phyloP scores from a whole-genome alignment of 2,329 filamentous ascomycete genomes.

The Stachybotrys chartarum region DNA sequence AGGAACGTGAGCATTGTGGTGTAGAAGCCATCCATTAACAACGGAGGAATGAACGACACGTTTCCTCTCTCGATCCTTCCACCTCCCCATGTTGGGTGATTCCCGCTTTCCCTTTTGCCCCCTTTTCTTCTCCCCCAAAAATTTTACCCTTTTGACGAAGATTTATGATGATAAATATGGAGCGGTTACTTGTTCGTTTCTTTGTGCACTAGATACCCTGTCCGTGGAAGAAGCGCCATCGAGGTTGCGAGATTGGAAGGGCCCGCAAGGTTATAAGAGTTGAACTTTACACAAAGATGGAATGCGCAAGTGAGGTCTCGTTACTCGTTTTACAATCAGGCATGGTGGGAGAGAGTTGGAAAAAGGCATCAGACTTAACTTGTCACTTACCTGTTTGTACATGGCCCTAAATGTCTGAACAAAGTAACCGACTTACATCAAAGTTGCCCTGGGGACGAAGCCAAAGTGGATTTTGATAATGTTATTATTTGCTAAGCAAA shows the following conservation, averaged over 20 bases:
- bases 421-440: too few relatives aligned
- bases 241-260: not conserved
- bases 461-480: too few relatives aligned
- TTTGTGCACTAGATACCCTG: not conserved
- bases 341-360: not conserved
- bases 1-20: constrained; percentile 58
- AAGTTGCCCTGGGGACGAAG: too few relatives aligned
- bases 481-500: too few relatives aligned
- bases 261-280: not conserved
- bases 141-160: not conserved
- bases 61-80: not conserved
- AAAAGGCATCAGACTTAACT: not conserved
- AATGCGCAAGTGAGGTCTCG: not conserved
- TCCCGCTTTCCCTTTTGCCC: too few relatives aligned
- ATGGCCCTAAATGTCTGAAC: too few relatives aligned
- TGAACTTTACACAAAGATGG: not conserved
- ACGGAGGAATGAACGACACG: not conserved
- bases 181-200: not conserved
- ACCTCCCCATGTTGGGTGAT: not conserved
- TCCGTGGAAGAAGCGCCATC: not conserved
- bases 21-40: constrained; percentile 15
- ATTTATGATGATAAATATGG: not conserved
- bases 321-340: not conserved
- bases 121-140: too few relatives aligned
- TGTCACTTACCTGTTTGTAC: not conserved